Base-by-base conservation (phyloP, 2,329 filamentous ascomycete species). In the Talaromyces sp. region DNA sequence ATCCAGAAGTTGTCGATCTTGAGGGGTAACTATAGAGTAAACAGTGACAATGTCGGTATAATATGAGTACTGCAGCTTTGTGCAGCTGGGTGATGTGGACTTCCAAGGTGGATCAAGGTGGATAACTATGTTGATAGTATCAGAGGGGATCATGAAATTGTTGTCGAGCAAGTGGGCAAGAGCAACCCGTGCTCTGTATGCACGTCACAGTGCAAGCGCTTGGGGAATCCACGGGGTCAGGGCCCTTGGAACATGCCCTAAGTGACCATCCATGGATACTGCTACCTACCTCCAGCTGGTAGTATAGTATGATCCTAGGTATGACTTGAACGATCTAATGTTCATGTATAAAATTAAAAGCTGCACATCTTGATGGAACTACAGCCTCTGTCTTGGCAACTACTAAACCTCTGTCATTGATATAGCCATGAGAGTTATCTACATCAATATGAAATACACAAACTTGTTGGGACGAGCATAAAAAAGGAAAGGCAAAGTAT, bases 11-110 rank as follows among this genome's bases (percentile, higher is more conserved):
- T 22, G n/a, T 27, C 24, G 24, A 13, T 5, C 11, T 19, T 45
- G 32, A n/a, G 17, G 27, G 35, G 42, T 49, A 57, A 53, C 17
- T 47, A 57, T 47, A 47, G 4, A 27, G 52, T 14, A 48, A 35
- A 47, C n/a, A n/a, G n/a, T 22, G 27, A 29, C 9, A 39, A 43
- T 35, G 19, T 4, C 39, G 9, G 41, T n/a, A 24, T 7, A 17
- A 7, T 29, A 32, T 27, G 47, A 49, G 27, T 8, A 11, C 43
- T 27, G 43, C 8, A 46, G 30, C 19, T 24, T 19, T 44, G 29
- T 35, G 43, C 13, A 46, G 8, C 22, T 39, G 35, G 35, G 16
- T 37, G 36, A 19, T 39, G 36, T 39, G n/a, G 17, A 16, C 2
- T 6, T 39, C 16, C 35, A 9, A 39, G 16, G 9, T 19, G 19